A percentile compares a stretch with the other conserved stretches of the same genome.
Conservation (phyloP, 2,329 filamentous ascomycete genomes). For the Botrytis hyacinthi region DNA sequence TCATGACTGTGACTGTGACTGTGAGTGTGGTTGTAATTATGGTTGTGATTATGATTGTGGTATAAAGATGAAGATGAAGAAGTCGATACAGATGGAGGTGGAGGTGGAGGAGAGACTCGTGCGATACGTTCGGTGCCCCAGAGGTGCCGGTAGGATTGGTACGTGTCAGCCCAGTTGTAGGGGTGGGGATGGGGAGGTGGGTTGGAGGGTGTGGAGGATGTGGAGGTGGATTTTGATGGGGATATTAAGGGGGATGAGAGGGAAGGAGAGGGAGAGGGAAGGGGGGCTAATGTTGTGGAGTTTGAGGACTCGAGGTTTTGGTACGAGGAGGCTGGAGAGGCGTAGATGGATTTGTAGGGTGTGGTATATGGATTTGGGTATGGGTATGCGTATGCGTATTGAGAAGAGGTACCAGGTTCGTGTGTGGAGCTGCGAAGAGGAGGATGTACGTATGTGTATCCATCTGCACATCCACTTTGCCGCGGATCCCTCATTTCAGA, state of each 20-base stretch:
- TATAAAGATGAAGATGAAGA: neutral
- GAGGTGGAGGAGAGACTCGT: neutral
- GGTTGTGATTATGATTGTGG: neutral
- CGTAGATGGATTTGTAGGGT: neutral
- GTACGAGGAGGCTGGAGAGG: neutral
- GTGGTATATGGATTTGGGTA: neutral
- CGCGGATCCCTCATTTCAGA: neutral
- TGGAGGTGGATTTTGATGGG: neutral
- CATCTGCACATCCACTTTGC: neutral
- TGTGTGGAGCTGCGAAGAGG: no score
- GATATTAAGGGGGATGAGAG: neutral
- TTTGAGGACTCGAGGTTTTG: fast-evolving
- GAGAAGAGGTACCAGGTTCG: no score
- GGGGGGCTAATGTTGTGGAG: neutral
- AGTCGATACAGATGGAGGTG: neutral
- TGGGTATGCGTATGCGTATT: neutral
- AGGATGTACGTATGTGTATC: neutral
- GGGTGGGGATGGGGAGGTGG: neutral
- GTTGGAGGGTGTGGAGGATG: no score
- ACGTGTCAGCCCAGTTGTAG: neutral
- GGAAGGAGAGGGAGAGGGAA: neutral
- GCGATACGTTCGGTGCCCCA: neutral
- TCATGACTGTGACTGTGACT: neutral
- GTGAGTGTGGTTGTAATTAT: neutral
- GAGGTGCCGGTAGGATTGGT: neutral